Base-by-base conservation (phyloP, 768 basidiomycete genomes). In the Russula sp. region DNA sequence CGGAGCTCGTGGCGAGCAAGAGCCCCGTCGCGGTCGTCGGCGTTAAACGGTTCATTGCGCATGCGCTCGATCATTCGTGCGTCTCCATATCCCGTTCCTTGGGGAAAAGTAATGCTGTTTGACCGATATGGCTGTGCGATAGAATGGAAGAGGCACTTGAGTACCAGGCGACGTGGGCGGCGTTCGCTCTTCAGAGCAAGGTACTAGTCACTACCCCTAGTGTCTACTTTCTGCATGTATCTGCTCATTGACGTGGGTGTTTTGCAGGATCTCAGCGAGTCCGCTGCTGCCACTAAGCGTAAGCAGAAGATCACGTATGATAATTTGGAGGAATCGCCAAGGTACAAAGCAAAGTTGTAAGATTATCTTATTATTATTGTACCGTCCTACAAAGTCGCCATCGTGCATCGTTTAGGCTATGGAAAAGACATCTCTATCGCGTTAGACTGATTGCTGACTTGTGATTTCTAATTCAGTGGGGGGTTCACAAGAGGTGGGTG, bases 41-140 rank as follows among this genome's bases (percentile, higher is more conserved):
- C 1, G 86, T 91, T 6, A 97, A 96, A 75, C 84, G 84, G 61
- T 73, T 95, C 0, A 77, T 96, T 54, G 77, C 82, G 14, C 91
- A 96, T 74, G 79, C 91, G 6, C 73, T 89, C 61, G 92, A 96
- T 71, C 87, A 95, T 69, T 81, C 80, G 89, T 89, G 55, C 57
- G 83, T 73, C 31, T 57, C 16, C 22, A 4, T 27, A 27, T 27
- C 27, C 27, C 27, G 27, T 27, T 3, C 27, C 27, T 27, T 27
- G 27, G 27, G 27, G 3, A 27, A 27, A 27, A 27, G 27, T 22
- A 22, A 22, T 22, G 22, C 22, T 22, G 22, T 27, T 3, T 27
- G 27, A 27, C 27, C 27, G 27, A 27, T 27, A 27, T 22, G 8
- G 31, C 3, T 39, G 6, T 62, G 52, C 31, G 4, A 37, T 54